Percentiles rank a stretch among this genome's conserved stretches.
phyloP scores from a whole-genome alignment of 768 basidiomycete genomes.

The Suillus discolor region DNA sequence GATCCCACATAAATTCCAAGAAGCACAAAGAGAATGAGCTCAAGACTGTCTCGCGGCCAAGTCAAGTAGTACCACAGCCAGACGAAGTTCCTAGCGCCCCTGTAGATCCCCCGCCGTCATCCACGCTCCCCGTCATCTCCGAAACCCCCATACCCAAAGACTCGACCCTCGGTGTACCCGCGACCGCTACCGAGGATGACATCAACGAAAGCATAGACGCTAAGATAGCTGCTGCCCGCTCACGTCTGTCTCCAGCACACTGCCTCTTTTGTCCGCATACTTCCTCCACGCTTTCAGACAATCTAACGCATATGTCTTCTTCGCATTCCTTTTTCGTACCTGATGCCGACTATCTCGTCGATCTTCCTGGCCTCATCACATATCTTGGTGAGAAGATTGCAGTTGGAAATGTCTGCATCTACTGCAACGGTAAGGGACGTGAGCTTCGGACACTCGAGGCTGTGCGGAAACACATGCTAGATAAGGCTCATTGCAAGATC shows the following conservation, averaged over 20 bases:
- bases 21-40: slow-evolving; percentile 83
- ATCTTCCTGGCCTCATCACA: slow-evolving; percentile 76
- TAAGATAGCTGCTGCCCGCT: slow-evolving; percentile 72
- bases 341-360: slow-evolving; percentile 87
- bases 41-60: slow-evolving; percentile 40
- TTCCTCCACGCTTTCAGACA: slow-evolving; percentile 56
- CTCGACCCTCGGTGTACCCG: slow-evolving; percentile 31
- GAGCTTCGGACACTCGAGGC: slow-evolving; percentile 87
- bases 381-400: slow-evolving; percentile 94
- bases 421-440: slow-evolving; percentile 79
- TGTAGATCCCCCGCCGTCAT: slow-evolving; percentile 9
- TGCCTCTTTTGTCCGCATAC: slow-evolving; percentile 86
- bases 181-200: slow-evolving; percentile 47
- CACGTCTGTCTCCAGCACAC: slow-evolving; percentile 58
- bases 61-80: background rate
- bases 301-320: slow-evolving; percentile 84
- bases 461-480: slow-evolving; percentile 92
- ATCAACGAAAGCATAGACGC: slow-evolving; percentile 64
- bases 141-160: slow-evolving; percentile 9
- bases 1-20: slow-evolving; percentile 85
- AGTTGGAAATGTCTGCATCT: slow-evolving; percentile 91
- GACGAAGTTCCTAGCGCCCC: slow-evolving; percentile 23
- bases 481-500: slow-evolving; percentile 96
- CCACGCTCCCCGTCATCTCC: slow-evolving; percentile 9
- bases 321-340: slow-evolving; percentile 95